Percentiles rank a stretch among this genome's conserved stretches.
phyloP scores from a whole-genome alignment of 2,329 filamentous ascomycete genomes.

The Aspergillus japonicus region DNA sequence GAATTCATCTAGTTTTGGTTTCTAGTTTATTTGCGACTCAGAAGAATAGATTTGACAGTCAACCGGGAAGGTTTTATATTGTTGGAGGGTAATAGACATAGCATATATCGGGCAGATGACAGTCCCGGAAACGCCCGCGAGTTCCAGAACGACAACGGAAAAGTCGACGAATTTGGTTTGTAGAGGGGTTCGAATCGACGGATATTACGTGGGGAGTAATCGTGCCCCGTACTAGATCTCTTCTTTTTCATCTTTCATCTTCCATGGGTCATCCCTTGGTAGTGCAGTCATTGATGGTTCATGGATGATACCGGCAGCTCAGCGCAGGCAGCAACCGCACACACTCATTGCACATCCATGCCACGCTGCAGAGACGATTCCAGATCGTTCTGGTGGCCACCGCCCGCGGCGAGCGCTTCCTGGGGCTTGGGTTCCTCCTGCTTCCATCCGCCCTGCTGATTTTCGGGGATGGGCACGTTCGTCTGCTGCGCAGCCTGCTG shows the following conservation, averaged over 20 bases:
- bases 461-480: slow-evolving; percentile 63
- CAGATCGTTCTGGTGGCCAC: slow-evolving; percentile 46
- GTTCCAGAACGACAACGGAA: slow-evolving; percentile 6
- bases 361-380: slow-evolving; percentile 55
- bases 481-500: slow-evolving; percentile 43
- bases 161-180: neutral
- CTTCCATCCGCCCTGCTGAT: slow-evolving; percentile 54
- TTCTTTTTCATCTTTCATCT: neutral
- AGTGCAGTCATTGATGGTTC: neutral
- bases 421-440: slow-evolving; percentile 64
- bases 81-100: neutral
- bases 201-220: neutral
- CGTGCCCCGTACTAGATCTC: neutral
- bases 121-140: slow-evolving; percentile 15
- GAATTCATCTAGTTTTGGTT: neutral
- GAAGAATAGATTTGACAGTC: neutral
- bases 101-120: neutral
- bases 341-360: slow-evolving; percentile 50
- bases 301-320: neutral
- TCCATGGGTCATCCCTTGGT: neutral
- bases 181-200: neutral
- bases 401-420: slow-evolving; percentile 47
- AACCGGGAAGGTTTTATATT: neutral
- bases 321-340: neutral
- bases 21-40: neutral